Percentiles rank a stretch among this genome's conserved stretches.
Conservation (phyloP, 306 rosid genomes). For the Sechiopsis laciniata region DNA sequence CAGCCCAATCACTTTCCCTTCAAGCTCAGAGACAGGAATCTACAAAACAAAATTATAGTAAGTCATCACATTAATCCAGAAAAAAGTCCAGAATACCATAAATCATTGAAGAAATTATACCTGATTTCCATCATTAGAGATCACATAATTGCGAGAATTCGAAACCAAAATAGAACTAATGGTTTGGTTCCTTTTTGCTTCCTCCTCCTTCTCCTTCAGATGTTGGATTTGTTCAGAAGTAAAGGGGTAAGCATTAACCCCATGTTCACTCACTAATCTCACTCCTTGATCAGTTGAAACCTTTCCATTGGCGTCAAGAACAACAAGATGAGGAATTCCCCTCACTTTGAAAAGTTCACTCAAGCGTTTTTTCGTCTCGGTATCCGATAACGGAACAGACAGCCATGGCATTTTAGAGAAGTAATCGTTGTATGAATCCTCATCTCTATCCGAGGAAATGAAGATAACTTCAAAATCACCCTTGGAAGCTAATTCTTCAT, state of each 20-base stretch:
- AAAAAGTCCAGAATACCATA: background rate
- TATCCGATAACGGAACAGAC: constrained; percentile 63
- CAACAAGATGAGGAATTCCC: constrained; percentile 55
- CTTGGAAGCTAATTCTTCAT: constrained; percentile 39
- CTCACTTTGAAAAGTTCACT: constrained; percentile 45
- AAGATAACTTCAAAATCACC: constrained; percentile 63
- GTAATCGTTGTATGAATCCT: constrained; percentile 45
- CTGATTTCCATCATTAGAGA: constrained; percentile 45
- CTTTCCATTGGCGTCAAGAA: constrained; percentile 49
- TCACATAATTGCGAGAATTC: constrained; percentile 43
- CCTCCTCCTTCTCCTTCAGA: constrained; percentile 42
- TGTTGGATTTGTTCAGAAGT: constrained; percentile 43
- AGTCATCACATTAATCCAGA: background rate
- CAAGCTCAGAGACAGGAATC: constrained; percentile 60
- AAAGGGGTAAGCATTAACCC: constrained; percentile 53
- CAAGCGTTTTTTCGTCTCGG: constrained; percentile 33
- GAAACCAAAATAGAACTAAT: constrained; percentile 45
- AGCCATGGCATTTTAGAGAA: constrained; percentile 84
- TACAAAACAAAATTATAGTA: background rate
- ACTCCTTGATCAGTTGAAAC: constrained; percentile 41
- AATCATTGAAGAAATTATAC: constrained; percentile 25
- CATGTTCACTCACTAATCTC: constrained; percentile 37
- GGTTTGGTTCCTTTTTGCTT: constrained; percentile 46
- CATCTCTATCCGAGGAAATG: constrained; percentile 48
- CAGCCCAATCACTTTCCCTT: constrained; percentile 61